Evolutionary conservation across 805 yeast genomes (phyloP).

Genomic region (Lipomyces yamanashiensis): DNA sequence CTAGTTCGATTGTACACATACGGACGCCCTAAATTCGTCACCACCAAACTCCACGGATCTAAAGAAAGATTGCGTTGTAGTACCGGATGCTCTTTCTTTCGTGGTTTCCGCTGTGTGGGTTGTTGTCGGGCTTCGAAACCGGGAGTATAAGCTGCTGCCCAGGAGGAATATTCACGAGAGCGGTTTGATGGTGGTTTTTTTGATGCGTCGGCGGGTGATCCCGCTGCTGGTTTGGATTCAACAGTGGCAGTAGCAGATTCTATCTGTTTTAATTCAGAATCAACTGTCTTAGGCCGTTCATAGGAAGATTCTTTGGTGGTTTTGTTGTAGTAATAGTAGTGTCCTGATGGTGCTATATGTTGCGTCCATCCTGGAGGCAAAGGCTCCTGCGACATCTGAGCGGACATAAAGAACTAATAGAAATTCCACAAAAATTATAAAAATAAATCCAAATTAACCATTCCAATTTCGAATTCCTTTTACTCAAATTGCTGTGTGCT

Average conservation of each 20-base stretch:
- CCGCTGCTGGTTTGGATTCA: background rate
- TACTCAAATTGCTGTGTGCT: too few species aligned
- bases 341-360: slow-evolving; percentile 49
- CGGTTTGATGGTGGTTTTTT: background rate
- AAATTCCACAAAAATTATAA: too few species aligned
- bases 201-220: background rate
- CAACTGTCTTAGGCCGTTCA: slow-evolving; percentile 42
- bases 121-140: slow-evolving; percentile 1
- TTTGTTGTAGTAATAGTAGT: slow-evolving; percentile 49
- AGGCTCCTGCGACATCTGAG: background rate
- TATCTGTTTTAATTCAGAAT: background rate
- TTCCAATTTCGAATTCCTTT: too few species aligned
- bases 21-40: slow-evolving; percentile 51
- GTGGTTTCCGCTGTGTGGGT: slow-evolving; percentile 5
- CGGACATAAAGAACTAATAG: too few species aligned
- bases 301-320: slow-evolving; percentile 49
- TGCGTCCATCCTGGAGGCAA: slow-evolving; percentile 48
- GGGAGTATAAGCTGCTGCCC: slow-evolving; percentile 17
- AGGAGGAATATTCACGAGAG: slow-evolving; percentile 3
- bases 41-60: slow-evolving; percentile 51
- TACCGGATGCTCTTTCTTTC: slow-evolving; percentile 25
- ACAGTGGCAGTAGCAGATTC: background rate
- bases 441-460: too few species aligned
- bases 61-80: slow-evolving; percentile 20
- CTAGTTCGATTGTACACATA: slow-evolving; percentile 48